Conservation (phyloP, 805 yeast genomes). For the Candida multigemmis region DNA sequence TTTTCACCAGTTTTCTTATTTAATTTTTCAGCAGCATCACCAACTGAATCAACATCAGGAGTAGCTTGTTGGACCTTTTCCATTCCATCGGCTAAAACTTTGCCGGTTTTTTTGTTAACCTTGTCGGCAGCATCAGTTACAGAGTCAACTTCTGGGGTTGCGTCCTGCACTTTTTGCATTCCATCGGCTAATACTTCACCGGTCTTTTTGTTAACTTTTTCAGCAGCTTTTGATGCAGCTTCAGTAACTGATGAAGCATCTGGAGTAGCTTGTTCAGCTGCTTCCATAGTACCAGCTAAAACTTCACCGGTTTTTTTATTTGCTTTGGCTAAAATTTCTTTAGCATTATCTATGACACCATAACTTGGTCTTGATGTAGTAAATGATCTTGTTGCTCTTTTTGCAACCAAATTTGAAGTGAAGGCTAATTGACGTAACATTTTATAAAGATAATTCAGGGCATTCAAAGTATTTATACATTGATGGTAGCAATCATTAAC, state of each 20-base stretch:
- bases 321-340: slow-evolving; percentile 20
- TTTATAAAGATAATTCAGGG: too few relatives aligned
- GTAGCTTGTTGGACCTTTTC: slow-evolving; percentile 12
- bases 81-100: slow-evolving; percentile 22
- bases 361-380: slow-evolving; percentile 3
- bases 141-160: slow-evolving; percentile 6
- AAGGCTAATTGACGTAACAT: too few relatives aligned
- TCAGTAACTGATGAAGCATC: slow-evolving; percentile 6
- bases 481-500: too few relatives aligned
- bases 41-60: slow-evolving; percentile 5
- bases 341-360: slow-evolving; percentile 24
- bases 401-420: too few relatives aligned
- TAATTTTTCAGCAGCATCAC: slow-evolving; percentile 7
- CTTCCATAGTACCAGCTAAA: slow-evolving; percentile 26
- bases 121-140: slow-evolving; percentile 13
- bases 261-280: slow-evolving; percentile 19
- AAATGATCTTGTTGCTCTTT: not conserved
- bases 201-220: slow-evolving; percentile 17
- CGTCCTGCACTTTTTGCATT: slow-evolving; percentile 14
- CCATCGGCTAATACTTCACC: slow-evolving; percentile 25
- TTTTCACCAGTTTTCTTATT: slow-evolving; percentile 11
- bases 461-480: too few relatives aligned
- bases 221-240: slow-evolving; percentile 15
- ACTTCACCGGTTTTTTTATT: slow-evolving; percentile 33
- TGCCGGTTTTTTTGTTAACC: slow-evolving; percentile 21